phyloP scores from a whole-genome alignment of 2,329 filamentous ascomycete species.

The Colletotrichum paranaense region DNA sequence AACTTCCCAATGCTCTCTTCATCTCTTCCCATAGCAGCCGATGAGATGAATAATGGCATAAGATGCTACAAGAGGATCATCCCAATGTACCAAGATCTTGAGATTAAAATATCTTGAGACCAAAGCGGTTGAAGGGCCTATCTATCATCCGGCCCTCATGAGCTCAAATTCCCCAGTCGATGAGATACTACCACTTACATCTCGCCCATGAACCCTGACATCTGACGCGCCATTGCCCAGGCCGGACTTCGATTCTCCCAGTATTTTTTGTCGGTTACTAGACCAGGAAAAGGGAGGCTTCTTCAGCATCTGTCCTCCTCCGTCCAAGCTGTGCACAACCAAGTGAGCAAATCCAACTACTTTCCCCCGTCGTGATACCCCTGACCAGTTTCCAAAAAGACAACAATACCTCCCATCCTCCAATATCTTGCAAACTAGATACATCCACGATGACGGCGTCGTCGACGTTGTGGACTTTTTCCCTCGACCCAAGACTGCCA shows the following conservation, averaged over 20 bases:
- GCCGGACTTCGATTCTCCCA: slow-evolving; percentile 84
- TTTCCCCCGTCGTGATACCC: not conserved
- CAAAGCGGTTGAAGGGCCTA: not conserved
- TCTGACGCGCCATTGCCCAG: slow-evolving; percentile 46
- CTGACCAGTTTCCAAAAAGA: slow-evolving; percentile 4
- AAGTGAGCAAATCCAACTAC: slow-evolving; percentile 53
- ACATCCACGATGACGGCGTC: slow-evolving; percentile 80
- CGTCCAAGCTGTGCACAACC: slow-evolving; percentile 67
- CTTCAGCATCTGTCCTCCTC: slow-evolving; percentile 73
- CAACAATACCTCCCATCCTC: slow-evolving; percentile 82
- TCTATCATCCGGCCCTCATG: not conserved
- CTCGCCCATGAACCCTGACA: not conserved
- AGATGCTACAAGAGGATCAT: not conserved
- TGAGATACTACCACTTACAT: not conserved
- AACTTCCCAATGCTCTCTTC: not conserved
- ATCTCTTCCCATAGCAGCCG: not conserved
- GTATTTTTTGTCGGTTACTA: slow-evolving; percentile 78
- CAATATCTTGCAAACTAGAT: slow-evolving; percentile 82
- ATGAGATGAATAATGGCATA: not conserved
- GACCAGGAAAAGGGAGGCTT: slow-evolving; percentile 81
- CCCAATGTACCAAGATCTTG: accelerated
- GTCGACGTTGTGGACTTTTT: slow-evolving; percentile 82
- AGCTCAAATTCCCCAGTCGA: no score
- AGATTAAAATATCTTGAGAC: no score
- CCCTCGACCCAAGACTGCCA: slow-evolving; percentile 72